Conservation (phyloP, 2,329 filamentous ascomycete species). For the Pseudopyricularia javanii region DNA sequence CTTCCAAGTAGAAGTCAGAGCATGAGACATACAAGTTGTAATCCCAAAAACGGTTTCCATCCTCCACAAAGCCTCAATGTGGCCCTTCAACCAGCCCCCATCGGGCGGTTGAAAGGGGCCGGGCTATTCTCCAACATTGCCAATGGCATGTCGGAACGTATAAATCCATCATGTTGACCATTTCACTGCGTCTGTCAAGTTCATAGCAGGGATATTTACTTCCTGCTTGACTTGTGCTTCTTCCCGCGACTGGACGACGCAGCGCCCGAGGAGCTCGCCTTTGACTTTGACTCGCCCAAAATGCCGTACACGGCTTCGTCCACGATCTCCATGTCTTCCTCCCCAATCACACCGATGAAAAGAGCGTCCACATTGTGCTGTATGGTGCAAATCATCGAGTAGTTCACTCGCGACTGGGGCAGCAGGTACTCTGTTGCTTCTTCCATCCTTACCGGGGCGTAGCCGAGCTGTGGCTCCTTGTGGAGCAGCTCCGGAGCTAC, state of each 20-base stretch:
- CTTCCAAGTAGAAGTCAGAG: too few species aligned
- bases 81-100: too few species aligned
- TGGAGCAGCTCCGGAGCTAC: slow-evolving; percentile 18
- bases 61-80: too few species aligned
- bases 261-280: not conserved
- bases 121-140: too few species aligned
- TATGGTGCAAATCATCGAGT: slow-evolving; percentile 41
- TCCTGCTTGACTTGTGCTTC: too few species aligned
- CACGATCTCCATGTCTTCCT: slow-evolving; percentile 21
- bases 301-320: not conserved
- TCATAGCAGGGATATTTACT: too few species aligned
- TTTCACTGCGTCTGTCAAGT: too few species aligned
- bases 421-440: slow-evolving; percentile 30
- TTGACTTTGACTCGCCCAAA: not conserved
- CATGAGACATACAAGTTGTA: too few species aligned
- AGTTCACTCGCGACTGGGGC: slow-evolving; percentile 42
- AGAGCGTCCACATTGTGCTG: slow-evolving; percentile 46
- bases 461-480: slow-evolving; percentile 35
- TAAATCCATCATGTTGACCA: too few species aligned
- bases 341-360: slow-evolving; percentile 37
- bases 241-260: not conserved
- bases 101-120: too few species aligned
- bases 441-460: slow-evolving; percentile 29
- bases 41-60: too few species aligned
- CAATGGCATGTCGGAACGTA: too few species aligned